Evolutionary conservation across 208 protist genomes (phyloP), one percentile per base, ranked within the genome.

Genomic region (Wallacemonas sp.): DNA sequence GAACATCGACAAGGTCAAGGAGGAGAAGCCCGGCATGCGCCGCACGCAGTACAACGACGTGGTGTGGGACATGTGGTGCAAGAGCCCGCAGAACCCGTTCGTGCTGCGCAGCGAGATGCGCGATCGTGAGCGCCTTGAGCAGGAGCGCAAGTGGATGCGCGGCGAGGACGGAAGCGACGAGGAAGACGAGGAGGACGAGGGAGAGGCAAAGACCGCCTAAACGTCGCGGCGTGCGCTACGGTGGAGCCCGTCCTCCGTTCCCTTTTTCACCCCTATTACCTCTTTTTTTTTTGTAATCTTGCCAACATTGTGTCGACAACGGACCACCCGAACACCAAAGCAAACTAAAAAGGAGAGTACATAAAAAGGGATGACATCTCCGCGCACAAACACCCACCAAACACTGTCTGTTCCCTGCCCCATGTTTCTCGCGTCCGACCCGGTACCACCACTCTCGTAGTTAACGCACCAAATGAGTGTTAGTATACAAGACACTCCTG

Each of bases 21-120:
- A 92, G 66, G 86, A 91, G 78, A 70, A 76, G 18, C 87, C 86
- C 0, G 79, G 81, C 33, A 55, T 96, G 67, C 86, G 88, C 20
- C 84, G 84, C 42, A 73, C 91, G 54, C 91, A 96, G 79, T 96
- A 96, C 84, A 92, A 92, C 69, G 86, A 94, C 45, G 41, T 93
- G 28, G 66, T 96, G 5, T 96, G 91, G 88, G 84, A 93, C 63
- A 85, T 91, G 82, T 96, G 91, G 91, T 84, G 84, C 70, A 93
- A 92, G 79, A 83, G 70, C 59, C 70, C 82, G 12, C 48, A 59
- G 28, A 96, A 96, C 52, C 91, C 91, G 42, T 94, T 96, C 78
- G 91, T 94, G 54, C 77, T 86, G 76, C 87, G 91, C 61, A 87
- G 29, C 38, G 91, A 94, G 72, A 69, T 65, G 63, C 57, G 76